phyloP scores from a whole-genome alignment of 225 moss, liverwort and hornwort species.

The Sphagnum contortum region DNA sequence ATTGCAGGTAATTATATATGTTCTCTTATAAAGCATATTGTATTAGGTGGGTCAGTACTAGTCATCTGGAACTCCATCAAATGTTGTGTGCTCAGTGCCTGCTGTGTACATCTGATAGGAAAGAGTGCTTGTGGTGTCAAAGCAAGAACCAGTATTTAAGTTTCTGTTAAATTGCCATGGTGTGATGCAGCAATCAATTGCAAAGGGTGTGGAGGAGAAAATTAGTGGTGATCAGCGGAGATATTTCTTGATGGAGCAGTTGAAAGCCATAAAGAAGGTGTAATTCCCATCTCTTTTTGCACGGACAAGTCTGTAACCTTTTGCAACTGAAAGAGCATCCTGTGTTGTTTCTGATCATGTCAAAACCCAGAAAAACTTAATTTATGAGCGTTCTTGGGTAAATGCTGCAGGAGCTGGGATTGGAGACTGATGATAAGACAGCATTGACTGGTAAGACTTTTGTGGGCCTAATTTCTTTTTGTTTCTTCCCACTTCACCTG shows the following conservation, averaged over 20 bases:
- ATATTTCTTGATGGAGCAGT: conserved; percentile 92
- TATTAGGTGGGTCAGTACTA: too few relatives aligned
- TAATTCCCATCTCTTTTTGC: background rate
- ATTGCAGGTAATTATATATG: conserved; percentile 53
- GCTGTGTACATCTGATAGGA: too few relatives aligned
- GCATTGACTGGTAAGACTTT: conserved; percentile 63
- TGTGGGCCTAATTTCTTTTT: background rate
- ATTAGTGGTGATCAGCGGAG: conserved; percentile 95
- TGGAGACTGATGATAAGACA: conserved; percentile 98
- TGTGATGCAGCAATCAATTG: conserved; percentile 64
- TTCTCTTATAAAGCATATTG: too few relatives aligned
- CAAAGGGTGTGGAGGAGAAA: conserved; percentile 98
- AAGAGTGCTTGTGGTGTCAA: too few relatives aligned
- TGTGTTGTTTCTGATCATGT: too few relatives aligned
- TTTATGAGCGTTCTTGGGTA: too few relatives aligned
- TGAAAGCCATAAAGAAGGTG: conserved; percentile 97
- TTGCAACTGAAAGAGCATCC: too few relatives aligned
- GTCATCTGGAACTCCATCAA: too few relatives aligned
- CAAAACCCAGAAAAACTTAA: too few relatives aligned
- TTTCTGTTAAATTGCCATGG: too few relatives aligned
- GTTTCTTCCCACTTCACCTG: background rate
- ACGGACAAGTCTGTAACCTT: background rate
- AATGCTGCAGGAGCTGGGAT: conserved; percentile 67
- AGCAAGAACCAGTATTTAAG: too few relatives aligned
- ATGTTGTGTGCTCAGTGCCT: too few relatives aligned